phyloP scores from a whole-genome alignment of 805 yeast species.

The Wickerhamiella bombiphila region DNA sequence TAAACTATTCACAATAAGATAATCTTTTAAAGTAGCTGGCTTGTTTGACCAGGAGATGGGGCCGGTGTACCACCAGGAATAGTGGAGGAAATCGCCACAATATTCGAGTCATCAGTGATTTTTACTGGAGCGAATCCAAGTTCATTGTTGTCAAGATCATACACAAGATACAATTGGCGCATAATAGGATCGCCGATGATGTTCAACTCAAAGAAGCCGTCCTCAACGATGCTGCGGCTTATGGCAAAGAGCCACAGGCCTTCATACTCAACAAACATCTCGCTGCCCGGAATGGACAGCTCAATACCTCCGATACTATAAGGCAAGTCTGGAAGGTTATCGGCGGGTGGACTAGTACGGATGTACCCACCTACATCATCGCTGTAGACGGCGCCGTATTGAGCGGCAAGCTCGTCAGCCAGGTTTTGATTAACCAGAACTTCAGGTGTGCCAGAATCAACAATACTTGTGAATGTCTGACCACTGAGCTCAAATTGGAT shows the following conservation, averaged over 20 bases:
- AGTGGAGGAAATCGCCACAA: slow-evolving; percentile 4
- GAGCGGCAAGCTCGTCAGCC: too few relatives aligned
- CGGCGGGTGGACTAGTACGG: not conserved
- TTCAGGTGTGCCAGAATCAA: slow-evolving; percentile 42
- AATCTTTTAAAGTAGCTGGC: too few relatives aligned
- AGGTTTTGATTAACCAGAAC: too few relatives aligned
- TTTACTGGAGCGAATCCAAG: slow-evolving; percentile 39
- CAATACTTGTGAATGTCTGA: slow-evolving; percentile 7
- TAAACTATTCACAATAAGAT: too few relatives aligned
- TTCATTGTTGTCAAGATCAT: slow-evolving; percentile 42
- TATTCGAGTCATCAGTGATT: slow-evolving; percentile 2
- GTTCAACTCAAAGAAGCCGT: not conserved
- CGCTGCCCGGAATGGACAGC: slow-evolving; percentile 15
- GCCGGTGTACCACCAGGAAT: slow-evolving; percentile 9
- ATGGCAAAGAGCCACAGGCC: slow-evolving; percentile 4
- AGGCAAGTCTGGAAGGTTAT: slow-evolving; percentile 5
- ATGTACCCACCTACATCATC: slow-evolving; percentile 1
- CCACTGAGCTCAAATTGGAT: slow-evolving; percentile 12
- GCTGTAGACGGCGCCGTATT: slow-evolving; percentile 5
- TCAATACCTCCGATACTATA: slow-evolving; percentile 13
- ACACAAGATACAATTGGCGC: slow-evolving; percentile 48
- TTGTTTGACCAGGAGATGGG: too few relatives aligned
- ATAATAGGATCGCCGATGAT: slow-evolving; percentile 37
- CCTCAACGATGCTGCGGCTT: slow-evolving; percentile 2
- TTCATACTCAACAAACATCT: slow-evolving; percentile 14